A percentile compares a stretch with the other conserved stretches of the same genome.
Evolutionary conservation across 2,329 filamentous ascomycete genomes (phyloP).

Genomic region (Cladosporium phlei): DNA sequence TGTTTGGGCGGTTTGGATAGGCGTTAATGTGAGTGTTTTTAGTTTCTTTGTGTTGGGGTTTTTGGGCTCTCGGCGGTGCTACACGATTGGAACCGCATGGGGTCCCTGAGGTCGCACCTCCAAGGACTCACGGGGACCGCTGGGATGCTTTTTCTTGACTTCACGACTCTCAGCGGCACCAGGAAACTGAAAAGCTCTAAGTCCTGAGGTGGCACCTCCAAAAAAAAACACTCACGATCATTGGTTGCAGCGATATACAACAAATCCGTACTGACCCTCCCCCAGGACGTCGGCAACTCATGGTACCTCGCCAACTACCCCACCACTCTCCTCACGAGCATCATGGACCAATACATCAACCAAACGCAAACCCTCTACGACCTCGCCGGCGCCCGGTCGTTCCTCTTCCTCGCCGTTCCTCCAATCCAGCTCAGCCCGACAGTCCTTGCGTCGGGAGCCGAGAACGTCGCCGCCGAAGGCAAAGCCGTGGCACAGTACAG

Average conservation of each 20-base stretch:
- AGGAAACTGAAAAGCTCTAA: too few relatives aligned
- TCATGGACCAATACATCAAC: slow-evolving; percentile 35
- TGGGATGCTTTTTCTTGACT: too few relatives aligned
- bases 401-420: slow-evolving; percentile 46
- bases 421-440: slow-evolving; percentile 51
- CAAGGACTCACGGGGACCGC: too few relatives aligned
- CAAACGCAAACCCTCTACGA: slow-evolving; percentile 40
- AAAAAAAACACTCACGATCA: too few relatives aligned
- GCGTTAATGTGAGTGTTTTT: slow-evolving; percentile 41
- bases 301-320: slow-evolving; percentile 40
- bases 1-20: slow-evolving; percentile 37
- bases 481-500: slow-evolving; percentile 8
- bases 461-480: slow-evolving; percentile 29
- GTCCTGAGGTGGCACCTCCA: too few relatives aligned
- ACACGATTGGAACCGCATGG: too few relatives aligned
- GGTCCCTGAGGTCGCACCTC: too few relatives aligned
- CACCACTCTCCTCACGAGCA: slow-evolving; percentile 30
- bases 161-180: too few relatives aligned
- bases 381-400: slow-evolving; percentile 46
- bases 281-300: slow-evolving; percentile 45
- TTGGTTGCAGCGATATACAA: too few relatives aligned
- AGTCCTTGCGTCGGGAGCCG: slow-evolving; percentile 37
- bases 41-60: background rate
- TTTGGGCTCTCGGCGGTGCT: background rate
- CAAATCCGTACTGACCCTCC: background rate